A percentile compares a stretch with the other conserved stretches of the same genome.
Conservation (phyloP, 495 filamentous ascomycete genomes). For the Hypoxylon rickii region DNA sequence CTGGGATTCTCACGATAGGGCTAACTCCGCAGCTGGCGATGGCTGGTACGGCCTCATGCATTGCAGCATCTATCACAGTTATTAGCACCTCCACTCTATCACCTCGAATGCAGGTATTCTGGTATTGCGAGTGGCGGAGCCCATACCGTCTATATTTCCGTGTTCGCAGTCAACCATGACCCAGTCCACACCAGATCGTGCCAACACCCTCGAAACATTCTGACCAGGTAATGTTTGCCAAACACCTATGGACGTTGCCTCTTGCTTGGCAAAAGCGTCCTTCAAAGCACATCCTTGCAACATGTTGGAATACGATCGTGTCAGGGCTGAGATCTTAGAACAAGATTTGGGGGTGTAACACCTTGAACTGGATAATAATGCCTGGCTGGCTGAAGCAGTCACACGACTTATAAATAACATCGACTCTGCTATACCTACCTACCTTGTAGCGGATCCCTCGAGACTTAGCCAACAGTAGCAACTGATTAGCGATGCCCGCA, state of each 20-base stretch:
- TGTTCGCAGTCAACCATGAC: slow-evolving; percentile 78
- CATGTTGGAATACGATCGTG: slow-evolving; percentile 52
- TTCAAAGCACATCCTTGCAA: slow-evolving; percentile 66
- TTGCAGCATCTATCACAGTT: slow-evolving; percentile 62
- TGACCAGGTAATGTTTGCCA: slow-evolving; percentile 79
- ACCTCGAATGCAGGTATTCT: neutral
- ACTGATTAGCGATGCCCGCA: neutral
- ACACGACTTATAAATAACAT: slow-evolving; percentile 13
- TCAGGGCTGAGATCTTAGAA: neutral
- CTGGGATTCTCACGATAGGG: slow-evolving; percentile 69
- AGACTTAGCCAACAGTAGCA: neutral
- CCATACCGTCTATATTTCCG: slow-evolving; percentile 74
- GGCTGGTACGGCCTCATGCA: slow-evolving; percentile 82
- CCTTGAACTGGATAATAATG: slow-evolving; percentile 5
- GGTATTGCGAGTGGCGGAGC: neutral
- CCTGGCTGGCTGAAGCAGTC: neutral
- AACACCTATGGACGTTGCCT: slow-evolving; percentile 64
- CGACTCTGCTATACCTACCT: neutral
- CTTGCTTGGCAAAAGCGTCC: slow-evolving; percentile 59
- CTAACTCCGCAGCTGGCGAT: slow-evolving; percentile 69
- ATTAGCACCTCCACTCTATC: neutral
- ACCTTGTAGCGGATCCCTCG: neutral
- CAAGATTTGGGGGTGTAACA: neutral
- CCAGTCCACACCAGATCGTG: slow-evolving; percentile 72
- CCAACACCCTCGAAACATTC: slow-evolving; percentile 70